A percentile compares a stretch with the other conserved stretches of the same genome.
phyloP scores from a whole-genome alignment of 2,329 filamentous ascomycete genomes.

The Huntiella decipiens region DNA sequence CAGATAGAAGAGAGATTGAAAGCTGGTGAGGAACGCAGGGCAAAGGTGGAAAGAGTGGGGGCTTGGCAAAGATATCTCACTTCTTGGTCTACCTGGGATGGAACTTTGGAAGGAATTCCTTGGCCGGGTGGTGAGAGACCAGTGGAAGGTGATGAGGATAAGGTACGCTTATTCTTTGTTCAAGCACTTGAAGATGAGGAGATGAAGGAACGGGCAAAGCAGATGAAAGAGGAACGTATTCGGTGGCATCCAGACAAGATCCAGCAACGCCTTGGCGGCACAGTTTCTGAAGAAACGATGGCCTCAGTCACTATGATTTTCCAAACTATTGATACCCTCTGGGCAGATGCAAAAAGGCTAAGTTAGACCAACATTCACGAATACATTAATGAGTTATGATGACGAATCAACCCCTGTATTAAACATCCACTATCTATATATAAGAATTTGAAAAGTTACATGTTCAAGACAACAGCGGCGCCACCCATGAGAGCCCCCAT shows the following conservation, averaged over 20 bases:
- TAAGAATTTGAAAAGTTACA: slow-evolving; percentile 18
- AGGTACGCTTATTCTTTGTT: slow-evolving; percentile 52
- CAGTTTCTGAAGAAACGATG: slow-evolving; percentile 54
- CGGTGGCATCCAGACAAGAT: slow-evolving; percentile 98
- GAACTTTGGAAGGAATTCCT: slow-evolving; percentile 25
- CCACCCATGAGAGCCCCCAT: slow-evolving; percentile 29
- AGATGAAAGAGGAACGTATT: slow-evolving; percentile 67
- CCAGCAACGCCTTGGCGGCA: slow-evolving; percentile 64
- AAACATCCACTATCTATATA: not conserved
- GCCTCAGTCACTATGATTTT: slow-evolving; percentile 75
- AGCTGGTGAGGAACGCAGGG: slow-evolving; percentile 44
- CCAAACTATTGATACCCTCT: slow-evolving; percentile 70
- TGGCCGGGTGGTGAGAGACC: slow-evolving; percentile 38
- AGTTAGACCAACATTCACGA: not conserved
- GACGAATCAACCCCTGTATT: not conserved
- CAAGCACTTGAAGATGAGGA: slow-evolving; percentile 22
- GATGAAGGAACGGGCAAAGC: slow-evolving; percentile 26
- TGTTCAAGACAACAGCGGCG: slow-evolving; percentile 25
- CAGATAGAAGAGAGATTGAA: slow-evolving; percentile 52
- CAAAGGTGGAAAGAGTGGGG: slow-evolving; percentile 40
- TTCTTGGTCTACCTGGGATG: slow-evolving; percentile 40
- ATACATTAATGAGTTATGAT: not conserved
- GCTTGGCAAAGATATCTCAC: slow-evolving; percentile 34
- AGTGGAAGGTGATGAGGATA: slow-evolving; percentile 22
- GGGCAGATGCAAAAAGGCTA: slow-evolving; percentile 5